phyloP scores from a whole-genome alignment of 2,329 filamentous ascomycete genomes.

The Aureobasidium namibiae region DNA sequence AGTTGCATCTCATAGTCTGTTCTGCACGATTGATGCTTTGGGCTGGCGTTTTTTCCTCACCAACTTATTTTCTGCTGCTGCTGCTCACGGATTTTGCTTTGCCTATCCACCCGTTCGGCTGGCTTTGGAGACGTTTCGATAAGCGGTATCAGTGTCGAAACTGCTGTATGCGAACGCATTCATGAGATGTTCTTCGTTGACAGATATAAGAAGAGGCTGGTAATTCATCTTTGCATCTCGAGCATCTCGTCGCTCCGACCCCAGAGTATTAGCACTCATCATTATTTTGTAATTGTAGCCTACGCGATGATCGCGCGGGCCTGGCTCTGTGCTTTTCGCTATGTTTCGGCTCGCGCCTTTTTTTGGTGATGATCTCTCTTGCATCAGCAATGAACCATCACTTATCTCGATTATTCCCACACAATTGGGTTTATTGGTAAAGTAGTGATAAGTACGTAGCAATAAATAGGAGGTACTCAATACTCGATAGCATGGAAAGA shows the following conservation, averaged over 20 bases:
- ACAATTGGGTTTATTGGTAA: slow-evolving; percentile 9
- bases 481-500: neutral
- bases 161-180: neutral
- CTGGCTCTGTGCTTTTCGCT: slow-evolving; percentile 6
- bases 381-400: neutral
- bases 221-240: neutral
- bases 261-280: neutral
- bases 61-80: no score
- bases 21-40: slow-evolving; percentile 12
- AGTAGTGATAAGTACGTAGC: neutral
- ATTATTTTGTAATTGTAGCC: neutral
- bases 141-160: neutral
- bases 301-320: neutral
- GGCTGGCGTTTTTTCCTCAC: neutral
- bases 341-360: neutral
- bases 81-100: neutral
- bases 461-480: neutral
- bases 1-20: slow-evolving; percentile 11
- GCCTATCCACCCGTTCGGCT: neutral
- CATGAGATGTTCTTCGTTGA: neutral
- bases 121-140: neutral
- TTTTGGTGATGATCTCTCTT: neutral
- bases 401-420: neutral
- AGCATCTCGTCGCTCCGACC: neutral
- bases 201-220: neutral